A percentile compares a stretch with the other conserved stretches of the same genome.
Evolutionary conservation across 176 grass and related monocot species (phyloP).

Genomic region (Poa annua): DNA sequence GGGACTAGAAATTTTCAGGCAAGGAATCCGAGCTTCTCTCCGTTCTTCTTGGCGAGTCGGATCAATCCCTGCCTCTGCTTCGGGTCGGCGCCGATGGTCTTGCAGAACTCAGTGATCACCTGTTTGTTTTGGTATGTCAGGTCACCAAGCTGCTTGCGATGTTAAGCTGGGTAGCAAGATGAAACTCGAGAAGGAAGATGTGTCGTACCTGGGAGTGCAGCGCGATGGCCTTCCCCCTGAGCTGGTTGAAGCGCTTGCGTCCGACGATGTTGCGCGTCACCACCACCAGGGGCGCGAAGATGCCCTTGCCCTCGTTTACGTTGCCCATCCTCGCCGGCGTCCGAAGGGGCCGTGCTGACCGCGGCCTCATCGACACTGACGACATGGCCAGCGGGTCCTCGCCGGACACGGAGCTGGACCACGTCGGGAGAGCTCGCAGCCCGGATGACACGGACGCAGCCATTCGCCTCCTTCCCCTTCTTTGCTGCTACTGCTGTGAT

Average conservation of each 20-base stretch:
- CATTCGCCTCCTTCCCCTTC: neutral
- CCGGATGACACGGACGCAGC: constrained; percentile 30
- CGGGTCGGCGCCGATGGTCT: constrained; percentile 82
- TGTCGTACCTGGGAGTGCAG: constrained; percentile 86
- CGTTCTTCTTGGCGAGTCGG: constrained; percentile 95
- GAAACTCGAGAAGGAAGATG: too few relatives aligned
- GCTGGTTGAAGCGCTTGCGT: constrained; percentile 89
- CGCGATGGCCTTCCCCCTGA: constrained; percentile 94
- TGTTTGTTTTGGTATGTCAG: constrained; percentile 32
- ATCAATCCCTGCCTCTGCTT: constrained; percentile 97
- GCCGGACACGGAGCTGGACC: constrained; percentile 64
- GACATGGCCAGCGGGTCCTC: constrained; percentile 43
- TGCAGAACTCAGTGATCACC: constrained; percentile 99
- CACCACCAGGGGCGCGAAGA: constrained; percentile 83
- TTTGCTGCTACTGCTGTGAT: neutral
- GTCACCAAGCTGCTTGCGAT: neutral
- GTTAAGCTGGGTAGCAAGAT: too few relatives aligned
- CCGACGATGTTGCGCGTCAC: constrained; percentile 77
- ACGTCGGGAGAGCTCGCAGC: constrained; percentile 50
- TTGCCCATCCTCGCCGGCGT: constrained; percentile 79
- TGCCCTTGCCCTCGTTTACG: constrained; percentile 91
- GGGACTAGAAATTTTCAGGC: constrained; percentile 6
- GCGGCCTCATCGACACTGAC: constrained; percentile 26
- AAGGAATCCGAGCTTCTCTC: constrained; percentile 96
- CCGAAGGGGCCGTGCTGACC: constrained; percentile 42